Evolutionary conservation across 345 rosid genomes (phyloP), one percentile per base, ranked within the genome.

Genomic region (Arabidopsis suecica): DNA sequence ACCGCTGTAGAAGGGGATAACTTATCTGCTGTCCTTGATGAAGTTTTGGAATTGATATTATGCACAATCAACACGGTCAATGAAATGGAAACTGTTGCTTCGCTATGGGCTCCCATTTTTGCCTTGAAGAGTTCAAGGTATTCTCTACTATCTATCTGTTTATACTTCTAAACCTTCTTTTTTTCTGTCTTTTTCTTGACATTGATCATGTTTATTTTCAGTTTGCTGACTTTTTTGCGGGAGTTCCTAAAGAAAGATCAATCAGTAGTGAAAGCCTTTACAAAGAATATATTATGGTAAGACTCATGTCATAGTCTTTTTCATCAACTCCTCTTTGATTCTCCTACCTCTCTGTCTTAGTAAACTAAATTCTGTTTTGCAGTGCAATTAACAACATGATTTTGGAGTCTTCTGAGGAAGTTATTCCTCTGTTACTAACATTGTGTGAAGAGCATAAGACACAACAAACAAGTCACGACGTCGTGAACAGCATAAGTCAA

Each of bases 101-200:
- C 25, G 33, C 87, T 79, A 71, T 94, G 98, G 97, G 85, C 88
- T 78, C 91, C 97, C 60, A 77, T 84, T 30, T 92, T 92, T 77
- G 59, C 81, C 70, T 68, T 85, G 64, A 81, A 80, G 78, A 87
- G 81, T 74, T 68, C 84, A 73, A 86, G 93, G 98, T 93, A 84
- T 37, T 61, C 34, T 34, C 63, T 61, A 59, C 33, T 6, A 16
- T 22, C 73, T 40, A 28, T 38, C 61, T 63, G 38, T 38, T 23
- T 44, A 25, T 44, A 36, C 9, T 36, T 70, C 73, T 50, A 40
- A 49, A 23, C 23, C 34, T 73, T 42, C 16, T 50, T 55, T 54
- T 18, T 30, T 58, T 60, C 51, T 16, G 18, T 60, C 13, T n/a
- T 54, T 63, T 41, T 47, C 61, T 76, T 82, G 49, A 79, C 66